Evolutionary conservation across 2,329 filamentous ascomycete species (phyloP), one percentile per base, ranked within the genome.

Genomic region (Botrytis deweyae): DNA sequence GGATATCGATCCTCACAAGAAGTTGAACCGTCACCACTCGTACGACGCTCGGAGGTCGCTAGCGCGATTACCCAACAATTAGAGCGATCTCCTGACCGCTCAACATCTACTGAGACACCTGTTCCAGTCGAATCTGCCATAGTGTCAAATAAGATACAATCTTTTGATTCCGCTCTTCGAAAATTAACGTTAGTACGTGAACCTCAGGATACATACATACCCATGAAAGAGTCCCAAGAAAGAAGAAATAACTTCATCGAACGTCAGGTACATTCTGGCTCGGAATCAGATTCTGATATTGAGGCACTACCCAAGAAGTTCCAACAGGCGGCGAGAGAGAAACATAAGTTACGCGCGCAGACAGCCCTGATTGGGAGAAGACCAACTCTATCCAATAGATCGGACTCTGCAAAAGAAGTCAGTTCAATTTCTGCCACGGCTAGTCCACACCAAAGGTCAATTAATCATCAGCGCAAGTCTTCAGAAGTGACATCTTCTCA

Each of bases 211-310:
- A 73, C 68, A 2, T 80, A 81, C 59, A 74, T 77, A 16, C 77
- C 79, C 2, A 78, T 79, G 74, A 78, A 79, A 58, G 78, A 80
- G 52, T 80, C 78, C 14, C 80, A 81, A 64, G 79, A 81, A 66
- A 75, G 72, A 64, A 74, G 78, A 73, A 70, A 72, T 25, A 72
- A 61, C 8, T n/a, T 68, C 12, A 61, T 40, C 14, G n/a, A 73
- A 46, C 29, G 61, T 58, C 33, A 49, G 25, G 52, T 22, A 52
- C 72, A 25, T 61, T 73, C 65, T 25, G 72, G 76, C 42, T 73
- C 65, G 8, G 73, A 74, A 36, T 76, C 78, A 0, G 75, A 76
- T 33, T 79, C 77, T 18, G 78, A 79, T 72, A 76, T 76, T 29
- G 77, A 80, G 25, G 62, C 75, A 4, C 70, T 72, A 16, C 55